Conservation (phyloP, 2,329 filamentous ascomycete species). For the Microdochium bolleyi region DNA sequence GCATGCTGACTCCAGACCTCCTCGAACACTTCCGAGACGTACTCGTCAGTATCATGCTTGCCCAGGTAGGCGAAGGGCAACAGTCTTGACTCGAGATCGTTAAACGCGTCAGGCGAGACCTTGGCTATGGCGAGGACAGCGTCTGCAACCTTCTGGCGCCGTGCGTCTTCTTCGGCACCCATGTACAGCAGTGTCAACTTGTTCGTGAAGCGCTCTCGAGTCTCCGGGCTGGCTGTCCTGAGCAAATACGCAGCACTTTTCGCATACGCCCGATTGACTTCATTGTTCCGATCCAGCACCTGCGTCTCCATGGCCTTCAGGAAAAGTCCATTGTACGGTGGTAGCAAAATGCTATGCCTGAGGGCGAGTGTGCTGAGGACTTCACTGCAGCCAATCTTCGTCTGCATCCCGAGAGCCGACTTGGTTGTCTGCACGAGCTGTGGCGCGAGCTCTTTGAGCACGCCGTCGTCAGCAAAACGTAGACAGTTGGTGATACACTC, state of each 20-base stretch:
- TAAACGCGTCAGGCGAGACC: conserved; percentile 82
- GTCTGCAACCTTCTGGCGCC: conserved; percentile 71
- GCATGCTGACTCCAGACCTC: conserved; percentile 90
- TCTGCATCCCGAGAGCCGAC: conserved; percentile 80
- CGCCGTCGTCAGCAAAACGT: conserved; percentile 68
- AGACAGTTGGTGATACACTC: conserved; percentile 87
- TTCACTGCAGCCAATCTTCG: conserved; percentile 84
- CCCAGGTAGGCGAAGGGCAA: conserved; percentile 85
- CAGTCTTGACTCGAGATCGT: conserved; percentile 62
- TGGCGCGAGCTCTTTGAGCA: conserved; percentile 68
- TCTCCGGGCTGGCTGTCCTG: conserved; percentile 42
- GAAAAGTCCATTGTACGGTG: conserved; percentile 67
- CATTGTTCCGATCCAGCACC: conserved; percentile 85
- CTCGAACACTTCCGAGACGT: conserved; percentile 70
- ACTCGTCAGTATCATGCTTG: conserved; percentile 76
- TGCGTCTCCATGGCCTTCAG: conserved; percentile 73
- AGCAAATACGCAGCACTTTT: conserved; percentile 80
- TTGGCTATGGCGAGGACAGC: conserved; percentile 79
- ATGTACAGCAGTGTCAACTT: conserved; percentile 68
- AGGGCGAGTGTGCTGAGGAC: conserved; percentile 81
- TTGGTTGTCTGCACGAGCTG: conserved; percentile 74
- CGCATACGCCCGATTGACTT: conserved; percentile 84
- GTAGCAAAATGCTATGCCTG: conserved; percentile 67
- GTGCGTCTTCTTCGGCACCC: conserved; percentile 66
- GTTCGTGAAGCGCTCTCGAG: conserved; percentile 41